Percentiles rank a stretch among this genome's conserved stretches.
phyloP scores from a whole-genome alignment of 345 rosid species.

The Microthlaspi erraticum region DNA sequence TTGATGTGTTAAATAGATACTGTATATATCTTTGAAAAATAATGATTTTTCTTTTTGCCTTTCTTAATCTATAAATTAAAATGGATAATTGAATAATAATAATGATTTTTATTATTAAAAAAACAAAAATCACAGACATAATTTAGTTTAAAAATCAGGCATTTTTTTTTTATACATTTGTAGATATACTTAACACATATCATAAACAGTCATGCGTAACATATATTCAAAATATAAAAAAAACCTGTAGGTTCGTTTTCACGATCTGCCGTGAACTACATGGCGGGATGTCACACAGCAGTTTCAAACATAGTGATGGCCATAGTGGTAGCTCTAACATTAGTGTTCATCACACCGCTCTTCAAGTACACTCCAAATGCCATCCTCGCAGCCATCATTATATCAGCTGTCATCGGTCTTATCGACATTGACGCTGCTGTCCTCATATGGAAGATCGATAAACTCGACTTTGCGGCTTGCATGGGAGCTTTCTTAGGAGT shows the following conservation, averaged over 20 bases:
- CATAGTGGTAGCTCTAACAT: conserved; percentile 60
- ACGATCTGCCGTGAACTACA: conserved; percentile 82
- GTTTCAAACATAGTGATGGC: conserved; percentile 89
- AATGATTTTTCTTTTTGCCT: too few species aligned
- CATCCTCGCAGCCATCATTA: conserved; percentile 71
- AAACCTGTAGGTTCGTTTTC: conserved; percentile 66
- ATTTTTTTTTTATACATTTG: too few species aligned
- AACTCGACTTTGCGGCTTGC: conserved; percentile 76
- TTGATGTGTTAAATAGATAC: too few species aligned
- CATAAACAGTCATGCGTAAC: background rate
- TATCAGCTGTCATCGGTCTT: conserved; percentile 73
- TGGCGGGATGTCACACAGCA: conserved; percentile 83
- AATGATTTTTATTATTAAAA: too few species aligned
- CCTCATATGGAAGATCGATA: conserved; percentile 83
- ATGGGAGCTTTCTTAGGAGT: conserved; percentile 88
- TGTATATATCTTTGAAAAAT: too few species aligned
- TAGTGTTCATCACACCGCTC: conserved; percentile 65
- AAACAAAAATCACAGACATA: too few species aligned
- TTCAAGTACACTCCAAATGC: conserved; percentile 84
- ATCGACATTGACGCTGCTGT: conserved; percentile 59
- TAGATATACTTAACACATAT: too few species aligned
- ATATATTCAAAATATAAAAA: background rate
- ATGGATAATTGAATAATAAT: too few species aligned
- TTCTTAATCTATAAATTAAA: too few species aligned
- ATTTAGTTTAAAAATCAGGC: too few species aligned